These are phyloP conservation scores for Pythium vanterpoolii DNA, from an alignment of 352 stramenopile species.

Conservation along the genomic window DNA sequence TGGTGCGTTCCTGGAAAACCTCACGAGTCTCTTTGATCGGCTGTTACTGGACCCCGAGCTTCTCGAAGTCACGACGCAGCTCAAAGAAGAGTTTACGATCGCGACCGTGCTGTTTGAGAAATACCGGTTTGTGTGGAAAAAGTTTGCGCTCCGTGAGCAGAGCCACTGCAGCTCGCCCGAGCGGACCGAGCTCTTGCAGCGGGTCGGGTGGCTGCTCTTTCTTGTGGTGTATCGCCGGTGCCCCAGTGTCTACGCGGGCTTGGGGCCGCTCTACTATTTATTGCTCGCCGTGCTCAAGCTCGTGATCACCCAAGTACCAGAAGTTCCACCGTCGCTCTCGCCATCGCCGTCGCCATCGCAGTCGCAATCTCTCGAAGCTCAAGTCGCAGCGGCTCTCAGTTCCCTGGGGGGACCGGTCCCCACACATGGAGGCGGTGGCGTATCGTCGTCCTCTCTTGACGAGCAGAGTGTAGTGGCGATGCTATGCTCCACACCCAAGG, in stretches of 20 bases:
- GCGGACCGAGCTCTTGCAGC: slow-evolving; percentile 42
- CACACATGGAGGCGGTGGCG: neutral
- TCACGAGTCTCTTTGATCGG: slow-evolving; percentile 80
- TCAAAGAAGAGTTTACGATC: slow-evolving; percentile 83
- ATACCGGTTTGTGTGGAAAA: slow-evolving; percentile 61
- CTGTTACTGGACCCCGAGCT: slow-evolving; percentile 72
- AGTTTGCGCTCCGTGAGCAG: slow-evolving; percentile 26
- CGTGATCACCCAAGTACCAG: slow-evolving; percentile 40
- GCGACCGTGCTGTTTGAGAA: slow-evolving; percentile 75
- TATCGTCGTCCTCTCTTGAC: too few relatives aligned
- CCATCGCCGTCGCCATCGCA: too few relatives aligned
- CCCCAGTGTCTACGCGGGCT: slow-evolving; percentile 39
- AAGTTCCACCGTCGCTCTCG: too few relatives aligned
- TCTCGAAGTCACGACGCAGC: slow-evolving; percentile 56
- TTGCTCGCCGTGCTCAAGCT: slow-evolving; percentile 73
- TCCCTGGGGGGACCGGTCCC: slow-evolving; percentile 39
- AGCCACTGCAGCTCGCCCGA: slow-evolving; percentile 17
- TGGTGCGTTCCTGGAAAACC: slow-evolving; percentile 58
- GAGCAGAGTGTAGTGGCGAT: slow-evolving; percentile 28
- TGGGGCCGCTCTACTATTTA: slow-evolving; percentile 75
- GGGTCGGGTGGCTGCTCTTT: slow-evolving; percentile 77
- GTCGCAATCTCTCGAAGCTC: slow-evolving; percentile 58
- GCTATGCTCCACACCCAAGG: slow-evolving; percentile 28
- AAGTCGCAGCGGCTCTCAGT: slow-evolving; percentile 76
- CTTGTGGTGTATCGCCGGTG: slow-evolving; percentile 52